phyloP scores from a whole-genome alignment of 257 asterid species.

The Paulownia fortunei region DNA sequence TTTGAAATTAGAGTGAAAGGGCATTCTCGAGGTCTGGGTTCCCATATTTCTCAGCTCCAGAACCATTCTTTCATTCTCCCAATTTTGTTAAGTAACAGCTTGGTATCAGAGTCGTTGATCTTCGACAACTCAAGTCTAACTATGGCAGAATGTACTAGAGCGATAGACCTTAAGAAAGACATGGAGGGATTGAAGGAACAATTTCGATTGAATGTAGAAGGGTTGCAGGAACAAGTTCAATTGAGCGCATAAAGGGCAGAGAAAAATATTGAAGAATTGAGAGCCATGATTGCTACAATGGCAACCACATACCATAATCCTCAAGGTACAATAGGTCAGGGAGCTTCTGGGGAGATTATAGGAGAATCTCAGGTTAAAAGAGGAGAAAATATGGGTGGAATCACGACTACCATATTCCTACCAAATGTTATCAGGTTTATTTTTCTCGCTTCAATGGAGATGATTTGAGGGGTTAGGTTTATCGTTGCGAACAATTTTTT shows the following conservation, averaged over 20 bases:
- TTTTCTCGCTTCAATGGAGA: not conserved
- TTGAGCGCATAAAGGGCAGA: not conserved
- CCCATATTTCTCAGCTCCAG: too few species aligned
- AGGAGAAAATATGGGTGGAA: too few species aligned
- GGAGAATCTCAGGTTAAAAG: too few species aligned
- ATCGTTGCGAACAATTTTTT: not conserved
- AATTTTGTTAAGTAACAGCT: too few species aligned
- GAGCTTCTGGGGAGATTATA: too few species aligned
- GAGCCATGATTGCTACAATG: not conserved
- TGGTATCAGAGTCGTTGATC: not conserved
- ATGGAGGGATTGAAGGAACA: not conserved
- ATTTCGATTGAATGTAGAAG: not conserved
- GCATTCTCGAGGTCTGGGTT: too few species aligned
- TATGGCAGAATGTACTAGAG: not conserved
- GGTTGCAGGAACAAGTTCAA: too few species aligned
- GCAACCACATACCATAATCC: not conserved
- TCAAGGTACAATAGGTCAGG: too few species aligned
- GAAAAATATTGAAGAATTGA: not conserved
- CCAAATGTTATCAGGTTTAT: not conserved
- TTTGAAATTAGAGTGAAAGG: too few species aligned
- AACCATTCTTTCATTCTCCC: too few species aligned
- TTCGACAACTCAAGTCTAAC: not conserved
- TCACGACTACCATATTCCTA: not conserved
- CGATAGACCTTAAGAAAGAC: not conserved
- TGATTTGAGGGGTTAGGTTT: not conserved